Percentiles rank a stretch among this genome's conserved stretches.
Evolutionary conservation across 345 rosid genomes (phyloP).

Genomic region (Carallia brachiata): DNA sequence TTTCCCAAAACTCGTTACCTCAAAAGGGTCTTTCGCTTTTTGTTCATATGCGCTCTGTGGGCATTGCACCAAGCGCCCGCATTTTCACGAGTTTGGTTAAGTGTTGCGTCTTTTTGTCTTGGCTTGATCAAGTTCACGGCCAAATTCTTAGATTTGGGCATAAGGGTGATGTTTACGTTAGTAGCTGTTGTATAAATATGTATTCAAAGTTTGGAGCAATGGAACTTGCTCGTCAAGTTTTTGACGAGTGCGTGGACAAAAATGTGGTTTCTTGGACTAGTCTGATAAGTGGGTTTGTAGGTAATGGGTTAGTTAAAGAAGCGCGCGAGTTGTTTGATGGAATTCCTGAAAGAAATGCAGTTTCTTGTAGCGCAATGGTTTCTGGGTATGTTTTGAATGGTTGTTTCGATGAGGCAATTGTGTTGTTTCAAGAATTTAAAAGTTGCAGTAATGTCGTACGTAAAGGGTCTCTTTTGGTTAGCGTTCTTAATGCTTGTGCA

Average conservation of each 20-base stretch:
- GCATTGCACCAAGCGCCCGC: constrained; percentile 24
- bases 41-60: constrained; percentile 18
- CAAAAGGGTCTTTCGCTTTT: constrained; percentile 25
- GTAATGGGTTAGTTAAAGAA: constrained; percentile 21
- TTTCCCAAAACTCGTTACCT: constrained; percentile 12
- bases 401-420: constrained; percentile 28
- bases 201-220: constrained; percentile 26
- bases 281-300: constrained; percentile 20
- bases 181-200: constrained; percentile 20
- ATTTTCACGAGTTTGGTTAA: constrained; percentile 28
- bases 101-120: constrained; percentile 16
- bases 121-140: constrained; percentile 24
- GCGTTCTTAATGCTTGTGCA: constrained; percentile 36
- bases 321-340: constrained; percentile 31
- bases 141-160: constrained; percentile 29
- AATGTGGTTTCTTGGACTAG: constrained; percentile 37
- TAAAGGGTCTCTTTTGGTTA: constrained; percentile 32
- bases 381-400: constrained; percentile 33
- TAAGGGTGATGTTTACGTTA: constrained; percentile 18
- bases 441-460: background rate
- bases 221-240: constrained; percentile 20
- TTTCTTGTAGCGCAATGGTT: constrained; percentile 35
- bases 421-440: constrained; percentile 31
- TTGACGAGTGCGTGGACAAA: constrained; percentile 11
- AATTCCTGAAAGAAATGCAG: constrained; percentile 26